Base-by-base conservation (phyloP, 2,329 filamentous ascomycete species). In the Amauroascus niger region DNA sequence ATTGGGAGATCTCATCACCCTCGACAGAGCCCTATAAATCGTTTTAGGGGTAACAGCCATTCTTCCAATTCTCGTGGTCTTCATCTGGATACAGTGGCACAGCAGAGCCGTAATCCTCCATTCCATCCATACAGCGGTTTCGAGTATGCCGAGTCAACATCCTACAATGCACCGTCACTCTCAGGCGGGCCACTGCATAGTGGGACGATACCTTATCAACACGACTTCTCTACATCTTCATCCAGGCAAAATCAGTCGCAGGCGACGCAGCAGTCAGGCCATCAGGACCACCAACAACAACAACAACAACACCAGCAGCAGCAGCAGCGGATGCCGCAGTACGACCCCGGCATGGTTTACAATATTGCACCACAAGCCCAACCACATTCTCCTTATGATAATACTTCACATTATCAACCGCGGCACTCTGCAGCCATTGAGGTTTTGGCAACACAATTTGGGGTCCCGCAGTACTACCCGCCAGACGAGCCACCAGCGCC, bases 371-470 rank as follows among this genome's bases (percentile, higher is more conserved):
- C 83, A 67, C 74, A 81, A 64, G 75, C 74, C 57, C 72, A 71
- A 75, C 74, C 72, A 69, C 80, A 74, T 76, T 84, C 71, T 57
- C 70, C 76, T 62, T 95, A 94, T 74, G 86, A 91, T 70, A 74
- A 81, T 65, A 81, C 83, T 67, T 79, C 83, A 72, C 84, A 84
- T 66, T 94, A 88, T 74, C 79, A 83, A 65, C 75, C 82, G 62
- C 83, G 86, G 74, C 86, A 88, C 66, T 80, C 84, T 72, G 81
- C 85, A 76, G 81, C 79, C 57, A 80, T 93, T 72, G 86, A 88
- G 68, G 86, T 88, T 72, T 77, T 90, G 69, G 74, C 82, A 66
- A 82, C 72, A 65, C 78, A 78, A 67, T 81, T 88, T 69, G 78
- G 80, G 57, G 78, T 84, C 66, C 77, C 84, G 73, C 84, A 85